Evolutionary conservation across 257 asterid genomes (phyloP).

Genomic region (Solanum virginianum): DNA sequence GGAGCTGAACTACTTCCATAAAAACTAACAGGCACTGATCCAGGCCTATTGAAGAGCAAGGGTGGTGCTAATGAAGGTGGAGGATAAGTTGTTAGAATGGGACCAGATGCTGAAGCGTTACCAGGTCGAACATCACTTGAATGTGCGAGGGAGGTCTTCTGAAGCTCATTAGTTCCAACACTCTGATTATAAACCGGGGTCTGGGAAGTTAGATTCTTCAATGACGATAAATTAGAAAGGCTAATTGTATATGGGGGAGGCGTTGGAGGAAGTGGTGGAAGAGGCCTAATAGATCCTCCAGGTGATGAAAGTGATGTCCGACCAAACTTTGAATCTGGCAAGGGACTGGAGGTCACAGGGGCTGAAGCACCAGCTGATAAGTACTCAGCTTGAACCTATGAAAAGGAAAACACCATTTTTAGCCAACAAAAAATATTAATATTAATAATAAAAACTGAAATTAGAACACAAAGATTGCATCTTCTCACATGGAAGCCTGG

Average conservation of each 20-base stretch:
- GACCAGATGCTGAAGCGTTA: conserved; percentile 21
- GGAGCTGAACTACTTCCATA: conserved; percentile 46
- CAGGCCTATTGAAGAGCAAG: conserved; percentile 42
- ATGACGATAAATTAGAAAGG: conserved; percentile 22
- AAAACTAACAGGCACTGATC: conserved; percentile 35
- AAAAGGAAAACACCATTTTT: conserved; percentile 4
- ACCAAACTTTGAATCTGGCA: conserved; percentile 38
- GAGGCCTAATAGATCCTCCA: conserved; percentile 45
- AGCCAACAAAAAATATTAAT: not conserved
- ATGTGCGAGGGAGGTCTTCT: conserved; percentile 25
- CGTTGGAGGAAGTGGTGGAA: conserved; percentile 80
- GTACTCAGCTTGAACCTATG: conserved; percentile 65
- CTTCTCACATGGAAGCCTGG: conserved; percentile 48
- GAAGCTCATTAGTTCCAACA: conserved; percentile 38
- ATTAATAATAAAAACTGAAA: not conserved
- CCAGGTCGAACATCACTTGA: conserved; percentile 21
- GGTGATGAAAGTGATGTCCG: conserved; percentile 53
- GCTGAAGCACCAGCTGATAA: conserved; percentile 28
- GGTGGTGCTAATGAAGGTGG: conserved; percentile 44
- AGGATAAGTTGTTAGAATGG: conserved; percentile 40
- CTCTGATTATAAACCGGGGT: conserved; percentile 40
- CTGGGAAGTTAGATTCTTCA: conserved; percentile 38
- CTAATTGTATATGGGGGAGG: conserved; percentile 66
- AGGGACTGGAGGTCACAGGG: conserved; percentile 17
- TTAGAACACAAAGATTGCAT: not conserved